Conservation (phyloP, 1,284 basidiomycete species). For the Ceratobasidium papillatum region DNA sequence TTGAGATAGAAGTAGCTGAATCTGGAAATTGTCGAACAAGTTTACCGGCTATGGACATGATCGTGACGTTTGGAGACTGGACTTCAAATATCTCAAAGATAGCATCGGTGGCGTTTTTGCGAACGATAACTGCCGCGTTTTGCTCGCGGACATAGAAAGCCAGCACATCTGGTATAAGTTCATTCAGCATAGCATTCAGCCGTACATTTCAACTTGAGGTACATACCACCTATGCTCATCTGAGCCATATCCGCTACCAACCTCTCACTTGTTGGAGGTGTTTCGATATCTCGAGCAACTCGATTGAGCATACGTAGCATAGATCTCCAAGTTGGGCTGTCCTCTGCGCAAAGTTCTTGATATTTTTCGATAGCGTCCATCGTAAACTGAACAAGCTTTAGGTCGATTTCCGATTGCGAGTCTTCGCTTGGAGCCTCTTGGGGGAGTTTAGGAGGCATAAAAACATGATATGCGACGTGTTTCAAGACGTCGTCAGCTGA, state of each 20-base stretch:
- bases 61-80: slow-evolving; percentile 50
- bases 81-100: slow-evolving; percentile 58
- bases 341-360: neutral
- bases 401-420: neutral
- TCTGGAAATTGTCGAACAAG: slow-evolving; percentile 53
- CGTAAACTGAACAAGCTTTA: neutral
- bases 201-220: too few species aligned
- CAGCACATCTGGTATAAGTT: slow-evolving; percentile 50
- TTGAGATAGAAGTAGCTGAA: slow-evolving; percentile 43
- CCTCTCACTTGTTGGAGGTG: neutral
- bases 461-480: slow-evolving; percentile 53
- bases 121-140: slow-evolving; percentile 58
- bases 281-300: neutral
- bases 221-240: neutral
- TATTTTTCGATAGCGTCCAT: neutral
- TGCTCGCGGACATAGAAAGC: slow-evolving; percentile 55
- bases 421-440: slow-evolving; percentile 47
- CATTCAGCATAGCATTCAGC: too few species aligned
- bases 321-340: neutral
- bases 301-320: neutral
- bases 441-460: slow-evolving; percentile 56
- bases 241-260: neutral
- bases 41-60: slow-evolving; percentile 55
- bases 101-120: slow-evolving; percentile 47
- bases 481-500: neutral